Percentiles rank a stretch among this genome's conserved stretches.
Conservation (phyloP, 768 basidiomycete species). For the Boletellus emodensis region DNA sequence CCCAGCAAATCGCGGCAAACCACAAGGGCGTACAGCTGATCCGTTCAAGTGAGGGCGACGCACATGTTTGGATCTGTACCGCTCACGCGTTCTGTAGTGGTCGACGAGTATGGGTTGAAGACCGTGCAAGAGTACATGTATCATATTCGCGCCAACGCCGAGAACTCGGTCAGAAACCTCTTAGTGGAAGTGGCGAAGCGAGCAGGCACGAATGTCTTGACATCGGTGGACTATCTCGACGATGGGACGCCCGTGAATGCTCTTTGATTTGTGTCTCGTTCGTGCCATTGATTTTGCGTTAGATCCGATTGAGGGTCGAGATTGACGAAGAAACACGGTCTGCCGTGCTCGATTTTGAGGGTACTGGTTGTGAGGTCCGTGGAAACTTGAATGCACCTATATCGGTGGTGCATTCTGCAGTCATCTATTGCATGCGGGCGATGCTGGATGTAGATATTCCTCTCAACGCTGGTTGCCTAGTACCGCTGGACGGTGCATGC, state of each 20-base stretch:
- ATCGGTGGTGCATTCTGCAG: conserved; percentile 81
- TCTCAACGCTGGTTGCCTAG: conserved; percentile 89
- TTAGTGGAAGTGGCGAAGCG: conserved; percentile 71
- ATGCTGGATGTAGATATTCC: conserved; percentile 89
- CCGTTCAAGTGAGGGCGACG: conserved; percentile 56
- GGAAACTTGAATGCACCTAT: conserved; percentile 85
- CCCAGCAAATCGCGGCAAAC: conserved; percentile 89
- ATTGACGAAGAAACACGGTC: conserved; percentile 73
- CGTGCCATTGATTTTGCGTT: neutral
- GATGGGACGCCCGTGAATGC: conserved; percentile 75
- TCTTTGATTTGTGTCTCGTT: neutral
- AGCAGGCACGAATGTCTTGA: conserved; percentile 59
- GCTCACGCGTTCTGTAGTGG: conserved; percentile 45
- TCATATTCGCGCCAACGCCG: conserved; percentile 86
- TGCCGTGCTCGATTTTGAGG: conserved; percentile 81
- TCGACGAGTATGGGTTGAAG: conserved; percentile 78
- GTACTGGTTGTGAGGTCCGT: conserved; percentile 79
- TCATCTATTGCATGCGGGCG: conserved; percentile 85
- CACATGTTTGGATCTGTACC: neutral
- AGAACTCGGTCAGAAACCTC: conserved; percentile 78
- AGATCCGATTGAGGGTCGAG: conserved; percentile 74
- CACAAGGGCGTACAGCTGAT: conserved; percentile 87
- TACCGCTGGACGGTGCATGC: conserved; percentile 69
- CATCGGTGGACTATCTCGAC: conserved; percentile 79
- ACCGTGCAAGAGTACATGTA: conserved; percentile 94